These are phyloP conservation scores for Thielaviopsis ethacetica DNA, from an alignment of 2,329 filamentous ascomycete species.

Conservation along the genomic window DNA sequence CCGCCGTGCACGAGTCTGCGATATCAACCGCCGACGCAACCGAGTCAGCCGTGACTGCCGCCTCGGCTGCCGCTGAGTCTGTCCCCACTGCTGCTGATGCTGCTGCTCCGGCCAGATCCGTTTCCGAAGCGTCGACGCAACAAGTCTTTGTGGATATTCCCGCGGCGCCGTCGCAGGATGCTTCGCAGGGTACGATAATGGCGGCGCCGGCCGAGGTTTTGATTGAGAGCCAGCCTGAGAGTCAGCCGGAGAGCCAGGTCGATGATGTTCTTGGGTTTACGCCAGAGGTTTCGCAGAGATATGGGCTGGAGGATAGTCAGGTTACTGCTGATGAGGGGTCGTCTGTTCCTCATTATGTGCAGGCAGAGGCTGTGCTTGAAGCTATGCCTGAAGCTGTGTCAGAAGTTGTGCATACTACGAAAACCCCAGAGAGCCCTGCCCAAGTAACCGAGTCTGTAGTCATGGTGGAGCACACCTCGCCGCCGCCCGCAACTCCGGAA, in stretches of 20 bases:
- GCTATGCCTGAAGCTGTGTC: too few relatives aligned
- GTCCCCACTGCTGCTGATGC: not conserved
- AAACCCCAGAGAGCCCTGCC: not conserved
- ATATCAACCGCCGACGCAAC: not conserved
- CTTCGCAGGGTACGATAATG: not conserved
- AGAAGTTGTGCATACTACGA: not conserved
- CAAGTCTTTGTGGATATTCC: not conserved
- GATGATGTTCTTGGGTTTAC: too few relatives aligned
- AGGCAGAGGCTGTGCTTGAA: not conserved
- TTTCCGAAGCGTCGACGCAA: not conserved
- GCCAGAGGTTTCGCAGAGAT: not conserved
- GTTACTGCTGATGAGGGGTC: not conserved
- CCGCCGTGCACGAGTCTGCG: not conserved
- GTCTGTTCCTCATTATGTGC: not conserved
- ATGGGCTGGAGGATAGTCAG: not conserved
- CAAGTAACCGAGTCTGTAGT: constrained; percentile 18
- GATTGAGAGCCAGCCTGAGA: not conserved
- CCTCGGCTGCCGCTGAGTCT: not conserved
- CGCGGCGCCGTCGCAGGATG: not conserved
- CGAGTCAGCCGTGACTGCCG: not conserved
- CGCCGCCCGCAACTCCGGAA: not conserved
- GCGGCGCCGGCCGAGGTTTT: not conserved
- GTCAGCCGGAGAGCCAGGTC: not conserved
- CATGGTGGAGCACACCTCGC: not conserved
- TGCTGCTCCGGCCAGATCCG: not conserved